Percentiles rank a stretch among this genome's conserved stretches.
These are phyloP conservation scores for Immersiella caudata DNA, from an alignment of 495 filamentous ascomycete genomes.

Conservation along the genomic window DNA sequence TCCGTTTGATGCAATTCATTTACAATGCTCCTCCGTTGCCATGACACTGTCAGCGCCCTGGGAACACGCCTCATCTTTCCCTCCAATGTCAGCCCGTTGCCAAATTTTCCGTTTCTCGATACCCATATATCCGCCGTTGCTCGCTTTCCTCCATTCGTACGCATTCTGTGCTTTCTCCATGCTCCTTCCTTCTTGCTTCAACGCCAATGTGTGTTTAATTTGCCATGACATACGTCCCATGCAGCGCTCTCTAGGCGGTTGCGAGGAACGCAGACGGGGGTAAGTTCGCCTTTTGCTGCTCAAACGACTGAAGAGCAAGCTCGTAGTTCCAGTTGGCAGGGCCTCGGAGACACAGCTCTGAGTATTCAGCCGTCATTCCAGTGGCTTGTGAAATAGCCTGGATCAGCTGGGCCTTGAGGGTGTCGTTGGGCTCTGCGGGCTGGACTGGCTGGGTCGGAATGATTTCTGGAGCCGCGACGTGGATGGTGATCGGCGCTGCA, in stretches of 20 bases:
- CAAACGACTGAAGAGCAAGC: slow-evolving; percentile 67
- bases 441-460: background rate
- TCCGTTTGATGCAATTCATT: background rate
- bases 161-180: background rate
- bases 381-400: slow-evolving; percentile 67
- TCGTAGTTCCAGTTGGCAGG: slow-evolving; percentile 72
- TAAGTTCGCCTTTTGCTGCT: slow-evolving; percentile 53
- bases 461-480: background rate
- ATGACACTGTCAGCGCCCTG: background rate
- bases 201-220: background rate
- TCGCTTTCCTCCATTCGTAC: background rate
- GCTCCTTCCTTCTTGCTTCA: background rate
- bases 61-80: background rate
- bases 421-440: slow-evolving; percentile 34
- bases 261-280: slow-evolving; percentile 44
- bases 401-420: slow-evolving; percentile 62
- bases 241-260: slow-evolving; percentile 12
- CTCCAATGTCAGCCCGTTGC: background rate
- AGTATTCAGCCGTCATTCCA: slow-evolving; percentile 71
- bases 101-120: background rate
- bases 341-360: slow-evolving; percentile 67
- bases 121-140: background rate
- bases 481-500: slow-evolving; percentile 2
- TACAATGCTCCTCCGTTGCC: background rate
- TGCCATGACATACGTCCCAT: background rate